phyloP scores from a whole-genome alignment of 192 early-diverging fungal species.

The Backusella tarrabulga region DNA sequence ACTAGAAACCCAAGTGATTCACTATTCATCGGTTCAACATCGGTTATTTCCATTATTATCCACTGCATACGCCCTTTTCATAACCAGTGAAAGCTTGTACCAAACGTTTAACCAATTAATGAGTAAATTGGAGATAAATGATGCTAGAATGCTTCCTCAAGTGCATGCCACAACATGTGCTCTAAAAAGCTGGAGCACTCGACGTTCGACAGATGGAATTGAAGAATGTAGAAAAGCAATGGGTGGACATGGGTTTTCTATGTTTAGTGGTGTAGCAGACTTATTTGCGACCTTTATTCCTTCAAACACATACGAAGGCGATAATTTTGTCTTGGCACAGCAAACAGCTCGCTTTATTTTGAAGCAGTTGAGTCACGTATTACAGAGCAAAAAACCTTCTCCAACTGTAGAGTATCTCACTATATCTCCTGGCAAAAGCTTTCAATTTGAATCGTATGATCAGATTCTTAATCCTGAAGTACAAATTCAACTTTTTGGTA shows the following conservation, averaged over 20 bases:
- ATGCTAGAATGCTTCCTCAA: slow-evolving; percentile 59
- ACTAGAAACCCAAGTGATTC: slow-evolving; percentile 61
- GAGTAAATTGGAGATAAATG: slow-evolving; percentile 42
- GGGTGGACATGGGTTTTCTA: slow-evolving; percentile 73
- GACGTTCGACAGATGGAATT: slow-evolving; percentile 53
- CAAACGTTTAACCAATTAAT: slow-evolving; percentile 54
- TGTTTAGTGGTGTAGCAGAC: slow-evolving; percentile 62
- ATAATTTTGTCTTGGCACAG: slow-evolving; percentile 64
- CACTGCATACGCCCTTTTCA: slow-evolving; percentile 62
- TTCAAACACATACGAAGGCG: slow-evolving; percentile 59
- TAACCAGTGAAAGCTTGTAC: slow-evolving; percentile 50
- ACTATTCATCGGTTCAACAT: slow-evolving; percentile 65
- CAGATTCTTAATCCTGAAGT: slow-evolving; percentile 50
- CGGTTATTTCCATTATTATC: slow-evolving; percentile 62
- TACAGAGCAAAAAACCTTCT: slow-evolving; percentile 33
- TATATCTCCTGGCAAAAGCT: slow-evolving; percentile 16
- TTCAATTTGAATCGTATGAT: slow-evolving; percentile 5
- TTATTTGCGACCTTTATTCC: slow-evolving; percentile 59
- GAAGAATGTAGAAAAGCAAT: slow-evolving; percentile 69
- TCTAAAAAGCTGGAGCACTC: slow-evolving; percentile 62
- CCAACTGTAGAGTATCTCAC: slow-evolving; percentile 33
- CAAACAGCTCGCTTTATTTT: slow-evolving; percentile 72
- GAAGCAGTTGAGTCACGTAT: slow-evolving; percentile 53
- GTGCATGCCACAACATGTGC: slow-evolving; percentile 65
- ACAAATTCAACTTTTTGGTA: slow-evolving; percentile 62